Conservation (phyloP, 306 rosid genomes). For the Cyamopsis tetragonoloba region DNA sequence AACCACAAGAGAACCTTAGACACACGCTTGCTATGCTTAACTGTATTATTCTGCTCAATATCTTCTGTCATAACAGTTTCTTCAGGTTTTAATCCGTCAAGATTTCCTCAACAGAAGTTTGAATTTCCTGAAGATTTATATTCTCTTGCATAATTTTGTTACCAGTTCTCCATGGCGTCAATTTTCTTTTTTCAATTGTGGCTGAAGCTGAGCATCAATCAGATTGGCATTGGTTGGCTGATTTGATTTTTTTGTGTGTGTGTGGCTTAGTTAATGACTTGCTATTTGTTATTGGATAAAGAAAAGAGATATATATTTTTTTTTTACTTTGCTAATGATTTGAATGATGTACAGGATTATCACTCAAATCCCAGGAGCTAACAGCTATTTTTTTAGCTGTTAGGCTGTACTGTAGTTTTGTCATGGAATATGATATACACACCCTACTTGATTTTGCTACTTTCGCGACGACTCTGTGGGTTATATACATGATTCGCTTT, state of each 20-base stretch:
- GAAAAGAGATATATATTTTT: neutral
- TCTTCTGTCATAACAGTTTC: too few relatives aligned
- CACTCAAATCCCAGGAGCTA: slow-evolving; percentile 90
- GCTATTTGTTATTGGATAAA: neutral
- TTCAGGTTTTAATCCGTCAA: neutral
- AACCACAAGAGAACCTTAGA: too few relatives aligned
- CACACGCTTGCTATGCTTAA: too few relatives aligned
- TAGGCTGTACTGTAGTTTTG: slow-evolving; percentile 92
- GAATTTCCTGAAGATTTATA: neutral
- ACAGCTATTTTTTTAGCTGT: slow-evolving; percentile 96
- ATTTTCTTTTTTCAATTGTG: too few relatives aligned
- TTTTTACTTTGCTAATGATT: neutral
- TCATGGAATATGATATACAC: slow-evolving; percentile 98
- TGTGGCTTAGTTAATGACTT: neutral
- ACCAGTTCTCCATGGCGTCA: too few relatives aligned
- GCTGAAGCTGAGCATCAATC: too few relatives aligned
- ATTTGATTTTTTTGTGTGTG: neutral
- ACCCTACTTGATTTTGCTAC: slow-evolving; percentile 91
- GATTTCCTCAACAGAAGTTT: neutral
- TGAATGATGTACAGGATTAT: slow-evolving; percentile 59
- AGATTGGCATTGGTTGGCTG: slow-evolving; percentile 15
- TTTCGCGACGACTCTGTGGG: slow-evolving; percentile 80
- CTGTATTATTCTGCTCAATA: too few relatives aligned
- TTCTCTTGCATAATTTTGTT: too few relatives aligned
- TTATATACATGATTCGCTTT: slow-evolving; percentile 94